Base-by-base conservation (phyloP, 2,329 filamentous ascomycete genomes). In the Fusarium sulawesiense region DNA sequence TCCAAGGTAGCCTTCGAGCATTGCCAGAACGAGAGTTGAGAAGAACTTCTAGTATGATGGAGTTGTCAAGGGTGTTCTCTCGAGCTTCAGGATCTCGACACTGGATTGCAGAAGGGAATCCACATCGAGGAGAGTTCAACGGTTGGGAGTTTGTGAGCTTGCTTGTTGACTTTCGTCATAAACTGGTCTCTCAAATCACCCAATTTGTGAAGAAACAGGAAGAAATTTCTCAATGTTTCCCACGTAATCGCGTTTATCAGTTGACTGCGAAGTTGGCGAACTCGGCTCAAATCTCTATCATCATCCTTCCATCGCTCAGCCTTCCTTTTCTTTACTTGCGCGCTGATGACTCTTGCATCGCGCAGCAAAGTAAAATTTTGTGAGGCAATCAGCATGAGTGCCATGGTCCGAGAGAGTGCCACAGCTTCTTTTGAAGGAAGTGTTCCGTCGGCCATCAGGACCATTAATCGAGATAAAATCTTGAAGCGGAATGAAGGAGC, bases 61-160 rank as follows among this genome's bases (percentile, higher is more conserved):
- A 0, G 55, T 57, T 13, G 56, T 48, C 7, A 76, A 55, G 0
- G 68, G 34, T 4, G 69, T 51, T 3, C 48, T 21, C 2, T 54
- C 21, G 6, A 56, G 42, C 16, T 54, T 45, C 9, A 27, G 78
- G 59, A 6, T 62, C 7, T 9, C 21, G 6, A 75, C 23, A 6
- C 80, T 60, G 7, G 50, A 46, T 18, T 49, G 70, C 4, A 80
- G 60, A 12, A 71, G 2, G 77, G 77, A 4, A 80, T 45, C 79
- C 79, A 81, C 2, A 79, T 40, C 3, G 5, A 13, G 4, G 66
- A 40, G 16, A 78, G 73, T 13, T 74, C 74, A 5, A 30, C 3
- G 4, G 9, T 8, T 14, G 44, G 32, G 27, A 80, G 27, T 8
- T 18, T 42, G 5, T 27, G 27, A 18, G 65, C 72, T n/a, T 73